phyloP scores from a whole-genome alignment of 352 stramenopile species.

The Phytopythium cucurbitacearum region DNA sequence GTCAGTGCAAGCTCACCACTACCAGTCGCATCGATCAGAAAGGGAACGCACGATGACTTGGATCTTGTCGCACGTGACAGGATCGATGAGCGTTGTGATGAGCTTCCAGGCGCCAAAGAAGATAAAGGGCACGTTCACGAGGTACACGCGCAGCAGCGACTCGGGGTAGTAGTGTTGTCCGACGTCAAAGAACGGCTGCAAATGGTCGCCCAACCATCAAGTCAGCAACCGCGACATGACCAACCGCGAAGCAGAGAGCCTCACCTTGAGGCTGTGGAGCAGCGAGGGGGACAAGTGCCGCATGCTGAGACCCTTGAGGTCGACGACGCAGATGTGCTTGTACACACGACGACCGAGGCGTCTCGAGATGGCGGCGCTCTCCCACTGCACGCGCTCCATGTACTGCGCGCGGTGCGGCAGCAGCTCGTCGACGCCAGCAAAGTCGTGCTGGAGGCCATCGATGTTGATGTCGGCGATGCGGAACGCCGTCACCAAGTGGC shows the following conservation, averaged over 20 bases:
- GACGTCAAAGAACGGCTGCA: slow-evolving; percentile 66
- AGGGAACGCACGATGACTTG: slow-evolving; percentile 59
- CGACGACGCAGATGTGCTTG: slow-evolving; percentile 82
- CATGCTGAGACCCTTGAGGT: slow-evolving; percentile 64
- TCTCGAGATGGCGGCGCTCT: slow-evolving; percentile 64
- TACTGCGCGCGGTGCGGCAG: slow-evolving; percentile 66
- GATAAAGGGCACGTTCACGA: slow-evolving; percentile 79
- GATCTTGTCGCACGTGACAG: slow-evolving; percentile 80
- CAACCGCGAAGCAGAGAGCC: background rate
- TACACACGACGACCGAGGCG: slow-evolving; percentile 57
- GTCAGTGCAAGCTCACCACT: background rate
- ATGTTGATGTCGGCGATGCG: slow-evolving; percentile 61
- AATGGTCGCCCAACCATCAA: background rate
- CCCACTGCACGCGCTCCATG: slow-evolving; percentile 79
- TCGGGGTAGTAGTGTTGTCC: slow-evolving; percentile 79
- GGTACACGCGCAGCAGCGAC: slow-evolving; percentile 70
- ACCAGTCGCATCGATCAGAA: background rate
- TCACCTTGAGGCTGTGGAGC: slow-evolving; percentile 61
- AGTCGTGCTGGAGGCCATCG: slow-evolving; percentile 56
- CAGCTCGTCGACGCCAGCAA: slow-evolving; percentile 47
- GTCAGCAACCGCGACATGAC: background rate
- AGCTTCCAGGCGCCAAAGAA: slow-evolving; percentile 84
- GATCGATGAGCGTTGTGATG: slow-evolving; percentile 62
- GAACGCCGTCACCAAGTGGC: slow-evolving; percentile 66
- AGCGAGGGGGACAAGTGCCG: slow-evolving; percentile 57